Percentiles rank a stretch among this genome's conserved stretches.
phyloP scores from a whole-genome alignment of 2,329 filamentous ascomycete genomes.

The Colletotrichum plurivorum region DNA sequence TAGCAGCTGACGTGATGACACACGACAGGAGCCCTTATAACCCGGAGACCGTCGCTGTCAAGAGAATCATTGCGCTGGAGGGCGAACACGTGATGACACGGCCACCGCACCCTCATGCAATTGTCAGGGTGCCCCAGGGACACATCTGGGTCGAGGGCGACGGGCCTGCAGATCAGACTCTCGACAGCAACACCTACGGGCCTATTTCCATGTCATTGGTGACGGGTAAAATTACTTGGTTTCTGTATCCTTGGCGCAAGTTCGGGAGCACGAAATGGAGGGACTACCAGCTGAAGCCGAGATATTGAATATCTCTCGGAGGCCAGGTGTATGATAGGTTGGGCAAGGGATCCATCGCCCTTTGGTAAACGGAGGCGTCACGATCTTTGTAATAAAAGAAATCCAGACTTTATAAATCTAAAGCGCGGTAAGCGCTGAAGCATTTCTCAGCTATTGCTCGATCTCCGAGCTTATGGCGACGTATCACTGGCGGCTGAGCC shows the following conservation, averaged over 20 bases:
- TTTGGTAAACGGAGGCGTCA: too few relatives aligned
- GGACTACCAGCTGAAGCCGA: constrained; percentile 58
- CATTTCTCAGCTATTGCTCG: not conserved
- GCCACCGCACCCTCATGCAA: constrained; percentile 68
- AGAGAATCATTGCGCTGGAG: constrained; percentile 85
- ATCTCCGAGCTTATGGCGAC: not conserved
- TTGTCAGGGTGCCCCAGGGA: constrained; percentile 79
- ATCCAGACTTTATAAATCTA: too few relatives aligned
- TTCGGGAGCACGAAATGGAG: constrained; percentile 71
- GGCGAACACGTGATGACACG: constrained; percentile 82
- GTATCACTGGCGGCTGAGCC: not conserved
- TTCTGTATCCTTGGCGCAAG: constrained; percentile 78
- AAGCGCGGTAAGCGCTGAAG: too few relatives aligned
- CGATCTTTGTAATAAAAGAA: too few relatives aligned
- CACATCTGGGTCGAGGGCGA: constrained; percentile 98
- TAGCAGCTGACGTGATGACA: constrained; percentile 15
- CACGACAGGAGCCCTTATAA: constrained; percentile 75
- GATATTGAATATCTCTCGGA: constrained; percentile 46
- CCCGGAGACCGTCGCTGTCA: constrained; percentile 80
- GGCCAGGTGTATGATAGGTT: constrained; percentile 11
- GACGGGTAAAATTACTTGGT: constrained; percentile 79
- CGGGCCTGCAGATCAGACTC: constrained; percentile 75
- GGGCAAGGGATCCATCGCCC: not conserved
- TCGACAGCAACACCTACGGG: constrained; percentile 93
- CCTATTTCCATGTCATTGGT: constrained; percentile 84